A percentile compares a stretch with the other conserved stretches of the same genome.
Conservation (phyloP, 345 rosid species). For the Syzygium oleosum region DNA sequence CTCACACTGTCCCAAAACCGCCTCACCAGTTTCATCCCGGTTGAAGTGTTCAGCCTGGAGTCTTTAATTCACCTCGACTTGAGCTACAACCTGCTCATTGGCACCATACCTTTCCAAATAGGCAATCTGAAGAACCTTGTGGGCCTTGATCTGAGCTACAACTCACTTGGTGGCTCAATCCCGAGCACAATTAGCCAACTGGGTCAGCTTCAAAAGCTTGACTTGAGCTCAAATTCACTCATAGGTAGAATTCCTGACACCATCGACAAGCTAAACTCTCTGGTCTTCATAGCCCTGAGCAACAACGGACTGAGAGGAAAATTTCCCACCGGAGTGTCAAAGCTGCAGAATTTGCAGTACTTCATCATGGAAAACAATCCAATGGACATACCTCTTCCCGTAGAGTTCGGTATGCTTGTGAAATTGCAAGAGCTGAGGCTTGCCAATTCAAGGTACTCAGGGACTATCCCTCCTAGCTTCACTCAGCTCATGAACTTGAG, state of each 20-base stretch:
- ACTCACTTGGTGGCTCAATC: conserved; percentile 43
- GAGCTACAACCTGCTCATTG: conserved; percentile 63
- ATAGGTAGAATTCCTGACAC: conserved; percentile 47
- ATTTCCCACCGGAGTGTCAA: conserved; percentile 49
- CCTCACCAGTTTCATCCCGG: conserved; percentile 54
- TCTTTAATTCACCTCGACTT: conserved; percentile 64
- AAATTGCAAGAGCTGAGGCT: conserved; percentile 78
- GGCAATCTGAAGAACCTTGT: conserved; percentile 53
- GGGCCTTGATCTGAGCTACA: conserved; percentile 80
- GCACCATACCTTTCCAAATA: conserved; percentile 46
- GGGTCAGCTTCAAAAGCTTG: conserved; percentile 75
- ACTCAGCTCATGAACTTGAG: conserved; percentile 48
- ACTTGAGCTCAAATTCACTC: conserved; percentile 67
- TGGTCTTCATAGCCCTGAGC: conserved; percentile 70
- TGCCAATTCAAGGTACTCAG: conserved; percentile 65
- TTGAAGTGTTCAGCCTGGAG: conserved; percentile 24
- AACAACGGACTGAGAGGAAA: conserved; percentile 54
- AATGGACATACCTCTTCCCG: conserved; percentile 51
- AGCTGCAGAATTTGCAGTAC: conserved; percentile 60
- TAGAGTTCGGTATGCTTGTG: conserved; percentile 41
- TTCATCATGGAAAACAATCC: conserved; percentile 87
- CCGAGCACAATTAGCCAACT: conserved; percentile 58
- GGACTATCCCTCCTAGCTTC: conserved; percentile 49
- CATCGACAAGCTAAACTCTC: conserved; percentile 38
- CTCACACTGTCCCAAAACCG: conserved; percentile 79